Base-by-base conservation (phyloP, 495 filamentous ascomycete species). In the Chlorociboria aeruginascens region DNA sequence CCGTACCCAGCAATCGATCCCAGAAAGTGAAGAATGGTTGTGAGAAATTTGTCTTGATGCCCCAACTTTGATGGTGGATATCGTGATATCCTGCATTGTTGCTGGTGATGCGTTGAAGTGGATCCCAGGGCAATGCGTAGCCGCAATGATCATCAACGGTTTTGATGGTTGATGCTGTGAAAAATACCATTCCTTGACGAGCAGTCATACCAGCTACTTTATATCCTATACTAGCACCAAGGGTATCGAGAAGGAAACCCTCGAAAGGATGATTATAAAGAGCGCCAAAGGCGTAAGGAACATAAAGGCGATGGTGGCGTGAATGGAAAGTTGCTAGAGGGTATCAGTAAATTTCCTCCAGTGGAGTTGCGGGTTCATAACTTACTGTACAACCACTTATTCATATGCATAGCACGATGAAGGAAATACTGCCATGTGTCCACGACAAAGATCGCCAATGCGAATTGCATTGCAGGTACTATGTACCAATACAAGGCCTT, bases 51-150 rank as follows among this genome's bases (percentile, higher is more conserved):
- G 78, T 74, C 74, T 92, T 96, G 70, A 98, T 95, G 40, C 92
- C 92, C 92, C 90, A 98, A 68, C 86, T 94, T 68, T 98, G 92
- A 66, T 98, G 92, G 63, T 98, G 92, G 44, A 98, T 86, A 62
- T 98, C 92, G 63, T 98, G 92, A 65, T 94, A 98, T 16, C 78
- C 81, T 14, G 92, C 86, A 55, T 96, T 95, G 69, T 98, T 95
- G 58, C 83, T 81, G 32, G 86, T 93, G 30, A 95, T 67, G 58
- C 79, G 81, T 70, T 96, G 89, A 51, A 96, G 70, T 14, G 92
- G 92, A 63, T 98, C 90, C 78, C 82, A 97, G 6, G 92, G 92
- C 43, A 98, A 78, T n/a, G 75, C 70, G 57, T 96, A 98, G 49
- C 92, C 92, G 65, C 89, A 95, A 65, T 98, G 92, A 61, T 98